Evolutionary conservation across 225 moss, liverwort and hornwort genomes (phyloP).

Genomic region (Marchantia polymorpha): DNA sequence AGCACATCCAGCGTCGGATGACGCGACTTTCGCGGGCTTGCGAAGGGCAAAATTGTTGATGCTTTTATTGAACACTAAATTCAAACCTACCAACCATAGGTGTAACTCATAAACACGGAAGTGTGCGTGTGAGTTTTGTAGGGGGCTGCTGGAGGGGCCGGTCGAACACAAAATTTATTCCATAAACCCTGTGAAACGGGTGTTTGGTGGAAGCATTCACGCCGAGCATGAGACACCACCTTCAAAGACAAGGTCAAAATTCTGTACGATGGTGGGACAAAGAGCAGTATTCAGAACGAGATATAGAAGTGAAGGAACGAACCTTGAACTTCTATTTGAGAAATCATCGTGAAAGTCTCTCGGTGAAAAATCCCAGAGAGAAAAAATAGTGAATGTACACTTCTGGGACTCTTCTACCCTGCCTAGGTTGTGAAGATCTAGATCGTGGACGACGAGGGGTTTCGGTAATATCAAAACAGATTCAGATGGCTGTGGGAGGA

Average conservation of each 20-base stretch:
- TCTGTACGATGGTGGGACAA: background rate
- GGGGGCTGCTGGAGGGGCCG: too few species aligned
- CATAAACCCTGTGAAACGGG: background rate
- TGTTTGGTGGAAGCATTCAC: too few species aligned
- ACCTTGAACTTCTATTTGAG: background rate
- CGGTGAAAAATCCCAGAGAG: background rate
- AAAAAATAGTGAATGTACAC: slow-evolving; percentile 12
- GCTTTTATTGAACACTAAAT: too few species aligned
- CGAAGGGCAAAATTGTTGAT: too few species aligned
- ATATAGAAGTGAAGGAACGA: background rate
- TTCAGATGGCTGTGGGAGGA: background rate
- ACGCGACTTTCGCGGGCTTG: too few species aligned
- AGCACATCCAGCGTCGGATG: too few species aligned
- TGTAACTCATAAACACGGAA: too few species aligned
- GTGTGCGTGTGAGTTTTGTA: too few species aligned
- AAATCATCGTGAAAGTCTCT: background rate
- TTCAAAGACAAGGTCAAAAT: background rate
- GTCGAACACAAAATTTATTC: too few species aligned
- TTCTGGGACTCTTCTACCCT: background rate
- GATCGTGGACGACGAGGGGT: too few species aligned
- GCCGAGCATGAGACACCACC: too few species aligned
- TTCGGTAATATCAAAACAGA: background rate
- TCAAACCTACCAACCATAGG: too few species aligned
- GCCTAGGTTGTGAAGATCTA: background rate
- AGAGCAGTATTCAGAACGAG: background rate